These are phyloP conservation scores for Arthromyces matolae DNA, from an alignment of 768 basidiomycete species.

Conservation along the genomic window DNA sequence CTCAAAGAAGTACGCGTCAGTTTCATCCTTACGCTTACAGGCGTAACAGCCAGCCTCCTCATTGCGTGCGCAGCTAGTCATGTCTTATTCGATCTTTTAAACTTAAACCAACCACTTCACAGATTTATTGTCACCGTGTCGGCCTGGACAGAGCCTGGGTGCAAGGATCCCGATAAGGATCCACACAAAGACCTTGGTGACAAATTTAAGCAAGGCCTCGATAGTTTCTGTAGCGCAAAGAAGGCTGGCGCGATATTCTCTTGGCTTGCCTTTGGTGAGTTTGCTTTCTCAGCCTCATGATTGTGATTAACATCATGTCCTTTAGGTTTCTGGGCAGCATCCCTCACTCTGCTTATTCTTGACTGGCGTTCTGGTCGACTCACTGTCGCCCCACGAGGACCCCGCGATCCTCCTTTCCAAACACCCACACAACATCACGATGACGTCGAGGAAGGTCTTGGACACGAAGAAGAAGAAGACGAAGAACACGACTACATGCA, in stretches of 20 bases:
- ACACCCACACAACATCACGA: conserved; percentile 47
- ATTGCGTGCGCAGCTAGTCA: conserved; percentile 58
- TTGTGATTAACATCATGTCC: background rate
- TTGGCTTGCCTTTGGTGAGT: conserved; percentile 78
- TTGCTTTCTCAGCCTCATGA: background rate
- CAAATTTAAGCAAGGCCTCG: conserved; percentile 63
- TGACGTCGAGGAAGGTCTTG: conserved; percentile 40
- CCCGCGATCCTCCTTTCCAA: conserved; percentile 72
- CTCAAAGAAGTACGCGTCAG: conserved; percentile 79
- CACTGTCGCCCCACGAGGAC: conserved; percentile 42
- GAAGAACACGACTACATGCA: conserved; percentile 47
- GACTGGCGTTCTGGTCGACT: conserved; percentile 75
- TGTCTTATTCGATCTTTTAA: conserved; percentile 4
- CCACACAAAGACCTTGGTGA: conserved; percentile 66
- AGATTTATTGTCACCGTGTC: conserved; percentile 78
- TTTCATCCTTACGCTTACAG: conserved; percentile 77
- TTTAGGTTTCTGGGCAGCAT: conserved; percentile 72
- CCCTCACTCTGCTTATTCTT: conserved; percentile 59
- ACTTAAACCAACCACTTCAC: background rate
- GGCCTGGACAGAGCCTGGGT: conserved; percentile 86
- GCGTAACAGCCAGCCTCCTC: conserved; percentile 62
- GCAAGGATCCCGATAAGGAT: conserved; percentile 80
- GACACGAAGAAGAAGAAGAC: conserved; percentile 27
- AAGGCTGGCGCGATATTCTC: conserved; percentile 88
- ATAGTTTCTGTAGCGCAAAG: conserved; percentile 89